Evolutionary conservation across 2,329 filamentous ascomycete species (phyloP).

Genomic region (Aureobasidium sp.): DNA sequence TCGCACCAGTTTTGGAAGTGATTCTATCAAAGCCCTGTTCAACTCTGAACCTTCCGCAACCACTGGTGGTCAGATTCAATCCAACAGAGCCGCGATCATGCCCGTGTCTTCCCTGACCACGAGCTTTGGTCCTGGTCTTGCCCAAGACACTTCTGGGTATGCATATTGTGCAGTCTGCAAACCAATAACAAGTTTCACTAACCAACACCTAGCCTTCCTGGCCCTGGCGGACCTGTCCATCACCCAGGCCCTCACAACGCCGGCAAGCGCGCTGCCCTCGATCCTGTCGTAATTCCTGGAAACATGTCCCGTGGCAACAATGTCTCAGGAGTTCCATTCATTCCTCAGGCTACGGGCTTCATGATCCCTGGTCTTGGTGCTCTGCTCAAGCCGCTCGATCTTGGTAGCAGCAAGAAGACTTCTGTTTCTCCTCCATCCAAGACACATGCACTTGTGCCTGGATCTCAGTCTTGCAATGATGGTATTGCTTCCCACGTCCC

Average conservation of each 20-base stretch:
- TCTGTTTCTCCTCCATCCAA: not conserved
- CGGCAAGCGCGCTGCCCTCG: not conserved
- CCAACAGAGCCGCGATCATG: not conserved
- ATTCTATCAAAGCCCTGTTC: constrained; percentile 5
- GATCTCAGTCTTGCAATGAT: not conserved
- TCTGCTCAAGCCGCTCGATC: not conserved
- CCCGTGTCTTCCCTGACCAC: not conserved
- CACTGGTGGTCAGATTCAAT: not conserved
- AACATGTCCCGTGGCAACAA: not conserved
- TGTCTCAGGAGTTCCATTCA: not conserved
- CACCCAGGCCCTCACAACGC: not conserved
- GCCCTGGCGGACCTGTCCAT: not conserved
- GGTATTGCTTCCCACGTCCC: not conserved
- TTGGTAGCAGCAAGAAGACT: not conserved
- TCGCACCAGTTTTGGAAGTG: not conserved
- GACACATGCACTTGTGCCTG: not conserved
- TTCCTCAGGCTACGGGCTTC: not conserved
- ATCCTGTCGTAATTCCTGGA: not conserved
- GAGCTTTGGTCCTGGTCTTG: not conserved
- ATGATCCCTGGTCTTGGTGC: constrained; percentile 2
- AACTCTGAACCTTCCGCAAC: not conserved
- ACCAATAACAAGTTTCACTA: not conserved
- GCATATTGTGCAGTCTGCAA: not conserved
- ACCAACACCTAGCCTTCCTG: not conserved
- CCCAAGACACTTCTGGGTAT: not conserved